Percentiles rank a stretch among this genome's conserved stretches.
phyloP scores from a whole-genome alignment of 2,329 filamentous ascomycete species.

The Cladorrhinum sp. region DNA sequence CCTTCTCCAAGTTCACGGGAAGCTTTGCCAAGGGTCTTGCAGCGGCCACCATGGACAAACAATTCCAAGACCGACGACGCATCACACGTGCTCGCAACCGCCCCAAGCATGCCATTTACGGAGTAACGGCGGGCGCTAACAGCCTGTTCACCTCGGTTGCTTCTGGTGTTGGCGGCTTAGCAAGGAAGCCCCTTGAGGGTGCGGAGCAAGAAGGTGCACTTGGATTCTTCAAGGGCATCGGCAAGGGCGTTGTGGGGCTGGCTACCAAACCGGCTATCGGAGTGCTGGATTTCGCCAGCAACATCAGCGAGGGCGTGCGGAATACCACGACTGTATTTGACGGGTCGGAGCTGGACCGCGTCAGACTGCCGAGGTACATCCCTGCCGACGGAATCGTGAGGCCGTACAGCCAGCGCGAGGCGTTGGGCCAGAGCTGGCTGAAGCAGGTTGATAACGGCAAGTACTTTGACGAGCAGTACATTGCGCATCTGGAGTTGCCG shows the following conservation, averaged over 20 bases:
- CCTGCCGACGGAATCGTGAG: conserved; percentile 89
- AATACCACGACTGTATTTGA: conserved; percentile 99
- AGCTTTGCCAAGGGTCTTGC: conserved; percentile 95
- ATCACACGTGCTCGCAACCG: conserved; percentile 91
- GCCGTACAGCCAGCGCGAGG: conserved; percentile 91
- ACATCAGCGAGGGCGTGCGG: conserved; percentile 93
- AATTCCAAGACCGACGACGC: conserved; percentile 93
- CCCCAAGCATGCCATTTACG: conserved; percentile 95
- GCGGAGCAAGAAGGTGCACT: conserved; percentile 92
- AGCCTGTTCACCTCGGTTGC: conserved; percentile 90
- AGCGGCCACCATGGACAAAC: conserved; percentile 93
- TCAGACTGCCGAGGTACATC: conserved; percentile 90
- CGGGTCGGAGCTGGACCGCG: conserved; percentile 86
- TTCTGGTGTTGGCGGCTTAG: conserved; percentile 88
- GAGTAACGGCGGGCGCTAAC: conserved; percentile 92
- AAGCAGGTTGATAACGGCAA: conserved; percentile 97
- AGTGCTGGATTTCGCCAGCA: conserved; percentile 93
- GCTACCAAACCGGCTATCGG: conserved; percentile 96
- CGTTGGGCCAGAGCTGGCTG: conserved; percentile 95
- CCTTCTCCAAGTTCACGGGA: conserved; percentile 95
- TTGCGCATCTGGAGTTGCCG: conserved; percentile 90
- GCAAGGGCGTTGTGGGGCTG: conserved; percentile 90
- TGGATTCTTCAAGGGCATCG: conserved; percentile 96
- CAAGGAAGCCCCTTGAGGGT: conserved; percentile 89
- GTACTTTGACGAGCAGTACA: conserved; percentile 97